Base-by-base conservation (phyloP, 2,329 filamentous ascomycete genomes). In the Nemania sp. region DNA sequence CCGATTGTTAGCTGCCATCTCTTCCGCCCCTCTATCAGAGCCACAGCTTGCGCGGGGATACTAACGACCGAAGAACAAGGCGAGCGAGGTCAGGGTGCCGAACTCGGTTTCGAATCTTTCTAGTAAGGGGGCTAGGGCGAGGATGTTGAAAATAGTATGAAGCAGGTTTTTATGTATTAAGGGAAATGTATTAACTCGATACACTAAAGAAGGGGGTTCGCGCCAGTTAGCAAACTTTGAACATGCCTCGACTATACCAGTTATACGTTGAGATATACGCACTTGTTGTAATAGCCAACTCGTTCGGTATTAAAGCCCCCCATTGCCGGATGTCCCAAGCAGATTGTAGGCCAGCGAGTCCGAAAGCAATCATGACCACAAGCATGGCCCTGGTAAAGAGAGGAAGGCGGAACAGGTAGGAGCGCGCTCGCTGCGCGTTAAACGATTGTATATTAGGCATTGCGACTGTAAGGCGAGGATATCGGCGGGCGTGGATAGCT, bases 21-120 rank as follows among this genome's bases (percentile, higher is more conserved):
- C 4, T 18, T 49, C 13, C 15, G 20, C n/a, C 29, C 55, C 20
- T 24, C 4, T 11, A 13, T 5, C 22, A 18, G 20, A 35, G 45
- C 15, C 27, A 43, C 8, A 26, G 27, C 4, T n/a, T 27, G 20
- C 7, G 26, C 8, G 49, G 29, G 22, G 53, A 62, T 58, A 87
- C 94, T 84, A 85, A 97, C 94, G 94, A 65, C 96, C 96, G 76
- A 96, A 89, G 79, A 98, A 98, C 60, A 98, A 85, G 41, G 93
- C 89, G 70, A 97, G 79, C n/a, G 93, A 92, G 27, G 93, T 93
- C 76, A 98, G 84, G 7, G 95, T 98, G 60, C 96, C 96, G 80
- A 97, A 90, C 79, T 98, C 95, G 70, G 89, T 88, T 82, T 99
- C 96, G 80, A 98, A 99, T 69, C 94, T 89, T 81, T 98, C 95